A percentile compares a stretch with the other conserved stretches of the same genome.
Evolutionary conservation across 192 early-diverging fungal genomes (phyloP).

Genomic region (Coemansia sp.): DNA sequence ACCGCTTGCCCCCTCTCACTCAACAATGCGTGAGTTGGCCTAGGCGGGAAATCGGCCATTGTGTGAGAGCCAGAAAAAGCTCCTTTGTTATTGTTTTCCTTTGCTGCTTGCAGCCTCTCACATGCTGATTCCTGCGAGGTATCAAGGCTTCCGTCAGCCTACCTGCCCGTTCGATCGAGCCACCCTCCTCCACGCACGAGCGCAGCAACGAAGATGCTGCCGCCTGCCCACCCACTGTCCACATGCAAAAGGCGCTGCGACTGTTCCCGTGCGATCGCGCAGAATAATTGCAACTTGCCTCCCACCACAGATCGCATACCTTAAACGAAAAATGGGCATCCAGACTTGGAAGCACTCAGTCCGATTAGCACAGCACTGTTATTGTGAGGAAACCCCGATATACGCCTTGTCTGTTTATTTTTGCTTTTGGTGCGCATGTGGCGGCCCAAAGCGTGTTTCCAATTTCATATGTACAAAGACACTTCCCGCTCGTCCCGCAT

Average conservation of each 20-base stretch:
- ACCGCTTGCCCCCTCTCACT: neutral
- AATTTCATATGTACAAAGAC: neutral
- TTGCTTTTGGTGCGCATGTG: neutral
- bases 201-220: neutral
- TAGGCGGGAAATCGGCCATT: constrained; percentile 1
- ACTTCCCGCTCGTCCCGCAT: neutral
- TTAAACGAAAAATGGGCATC: neutral
- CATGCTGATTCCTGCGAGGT: neutral
- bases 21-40: neutral
- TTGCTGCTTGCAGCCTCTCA: neutral
- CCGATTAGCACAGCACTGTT: neutral
- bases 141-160: neutral
- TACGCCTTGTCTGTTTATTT: neutral
- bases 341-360: neutral
- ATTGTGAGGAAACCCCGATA: neutral
- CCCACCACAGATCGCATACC: neutral
- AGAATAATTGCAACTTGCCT: constrained; percentile 1
- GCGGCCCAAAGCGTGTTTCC: neutral
- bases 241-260: neutral
- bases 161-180: neutral
- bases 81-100: constrained; percentile 2
- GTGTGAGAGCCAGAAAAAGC: neutral
- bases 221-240: neutral
- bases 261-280: constrained; percentile 5
- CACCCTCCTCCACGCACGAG: neutral